Conservation (phyloP, 768 basidiomycete species). For the Termitomyces sp. region DNA sequence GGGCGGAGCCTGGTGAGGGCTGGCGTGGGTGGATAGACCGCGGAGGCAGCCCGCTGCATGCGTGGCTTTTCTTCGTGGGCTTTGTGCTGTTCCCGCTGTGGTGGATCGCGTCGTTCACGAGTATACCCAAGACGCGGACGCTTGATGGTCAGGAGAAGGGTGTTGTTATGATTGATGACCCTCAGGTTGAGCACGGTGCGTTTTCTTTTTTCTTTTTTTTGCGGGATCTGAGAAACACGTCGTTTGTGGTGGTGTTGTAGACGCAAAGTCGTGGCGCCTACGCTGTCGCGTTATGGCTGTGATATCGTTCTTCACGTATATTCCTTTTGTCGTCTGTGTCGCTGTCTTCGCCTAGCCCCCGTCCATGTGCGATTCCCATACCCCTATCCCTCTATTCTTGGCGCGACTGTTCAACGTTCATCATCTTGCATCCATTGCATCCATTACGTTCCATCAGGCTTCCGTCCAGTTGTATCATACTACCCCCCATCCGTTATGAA, state of each 20-base stretch:
- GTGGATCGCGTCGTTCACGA: slow-evolving; percentile 53
- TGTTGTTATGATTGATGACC: slow-evolving; percentile 72
- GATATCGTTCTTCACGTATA: slow-evolving; percentile 70
- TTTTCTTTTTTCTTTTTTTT: no score
- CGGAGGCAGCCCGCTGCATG: slow-evolving; percentile 63
- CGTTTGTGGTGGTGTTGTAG: slow-evolving; percentile 31
- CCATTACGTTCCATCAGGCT: background rate
- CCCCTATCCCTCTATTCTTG: background rate
- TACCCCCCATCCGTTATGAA: background rate
- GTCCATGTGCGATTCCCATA: background rate
- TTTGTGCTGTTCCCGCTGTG: slow-evolving; percentile 68
- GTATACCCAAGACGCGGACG: slow-evolving; percentile 60
- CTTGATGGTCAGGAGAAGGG: slow-evolving; percentile 66
- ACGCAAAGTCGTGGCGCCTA: slow-evolving; percentile 70
- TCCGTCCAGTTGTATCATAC: slow-evolving; percentile 10
- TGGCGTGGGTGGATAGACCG: slow-evolving; percentile 40
- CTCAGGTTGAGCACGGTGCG: slow-evolving; percentile 76
- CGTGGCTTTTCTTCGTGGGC: slow-evolving; percentile 78
- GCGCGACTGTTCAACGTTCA: background rate
- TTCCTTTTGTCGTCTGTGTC: slow-evolving; percentile 75
- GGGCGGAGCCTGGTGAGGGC: slow-evolving; percentile 30
- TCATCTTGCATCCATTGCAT: background rate
- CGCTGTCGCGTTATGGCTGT: slow-evolving; percentile 74
- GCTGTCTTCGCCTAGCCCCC: slow-evolving; percentile 51
- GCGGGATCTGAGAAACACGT: background rate